phyloP scores from a whole-genome alignment of 495 filamentous ascomycete genomes.

The Lepidopterella palustris region DNA sequence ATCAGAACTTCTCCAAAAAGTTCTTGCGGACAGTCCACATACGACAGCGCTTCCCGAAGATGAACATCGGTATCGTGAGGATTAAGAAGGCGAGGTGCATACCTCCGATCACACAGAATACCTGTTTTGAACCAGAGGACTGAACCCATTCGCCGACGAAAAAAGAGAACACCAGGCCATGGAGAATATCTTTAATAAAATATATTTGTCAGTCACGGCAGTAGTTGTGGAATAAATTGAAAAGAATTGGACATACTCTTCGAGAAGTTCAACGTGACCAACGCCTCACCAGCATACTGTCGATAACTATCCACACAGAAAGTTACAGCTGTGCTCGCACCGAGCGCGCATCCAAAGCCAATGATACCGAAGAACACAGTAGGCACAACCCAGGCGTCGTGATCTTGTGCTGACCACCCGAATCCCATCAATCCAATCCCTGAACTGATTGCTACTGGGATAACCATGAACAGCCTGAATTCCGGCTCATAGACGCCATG shows the following conservation, averaged over 20 bases:
- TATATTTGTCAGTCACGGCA: no score
- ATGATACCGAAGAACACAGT: slow-evolving; percentile 49
- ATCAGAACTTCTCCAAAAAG: no score
- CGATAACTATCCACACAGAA: slow-evolving; percentile 50
- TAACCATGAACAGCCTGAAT: slow-evolving; percentile 47
- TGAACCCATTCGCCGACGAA: slow-evolving; percentile 49
- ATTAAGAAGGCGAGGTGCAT: slow-evolving; percentile 42
- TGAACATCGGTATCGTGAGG: slow-evolving; percentile 50
- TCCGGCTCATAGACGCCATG: slow-evolving; percentile 51
- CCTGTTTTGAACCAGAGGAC: slow-evolving; percentile 41
- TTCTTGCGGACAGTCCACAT: no score
- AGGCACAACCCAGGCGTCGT: slow-evolving; percentile 50
- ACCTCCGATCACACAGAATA: slow-evolving; percentile 48
- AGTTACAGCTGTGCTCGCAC: no score
- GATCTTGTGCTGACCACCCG: slow-evolving; percentile 51
- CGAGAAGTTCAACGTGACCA: slow-evolving; percentile 54
- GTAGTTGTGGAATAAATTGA: no score
- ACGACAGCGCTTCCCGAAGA: slow-evolving; percentile 53
- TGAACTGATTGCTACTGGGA: slow-evolving; percentile 41
- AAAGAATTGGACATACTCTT: no score
- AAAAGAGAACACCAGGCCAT: slow-evolving; percentile 49
- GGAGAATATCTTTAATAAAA: no score
- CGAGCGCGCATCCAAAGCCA: slow-evolving; percentile 47
- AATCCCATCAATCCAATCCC: slow-evolving; percentile 52
- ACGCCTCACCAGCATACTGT: slow-evolving; percentile 47